Evolutionary conservation across 2,329 filamentous ascomycete species (phyloP).

Genomic region (Aaosphaeria pasadenensis): DNA sequence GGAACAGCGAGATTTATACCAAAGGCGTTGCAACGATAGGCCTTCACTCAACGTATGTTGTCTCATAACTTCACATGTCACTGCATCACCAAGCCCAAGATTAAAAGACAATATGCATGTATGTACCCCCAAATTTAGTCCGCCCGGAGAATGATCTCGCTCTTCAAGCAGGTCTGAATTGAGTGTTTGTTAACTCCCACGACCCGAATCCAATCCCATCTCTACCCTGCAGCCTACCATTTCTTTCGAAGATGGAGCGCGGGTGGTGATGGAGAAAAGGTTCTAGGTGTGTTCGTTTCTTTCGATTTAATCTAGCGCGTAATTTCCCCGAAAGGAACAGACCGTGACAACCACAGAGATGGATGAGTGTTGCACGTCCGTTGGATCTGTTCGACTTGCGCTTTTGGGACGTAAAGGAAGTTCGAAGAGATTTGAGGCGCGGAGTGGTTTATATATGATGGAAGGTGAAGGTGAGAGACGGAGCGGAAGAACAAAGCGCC

Average conservation of each 20-base stretch:
- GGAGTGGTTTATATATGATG: slow-evolving; percentile 3
- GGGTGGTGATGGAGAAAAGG: too few species aligned
- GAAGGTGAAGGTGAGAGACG: background rate
- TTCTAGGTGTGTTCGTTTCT: too few species aligned
- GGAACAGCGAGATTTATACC: too few species aligned
- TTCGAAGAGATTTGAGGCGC: slow-evolving; percentile 3
- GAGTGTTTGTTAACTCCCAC: slow-evolving; percentile 13
- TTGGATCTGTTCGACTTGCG: slow-evolving; percentile 27
- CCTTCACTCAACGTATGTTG: too few species aligned
- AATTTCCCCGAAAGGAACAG: slow-evolving; percentile 10
- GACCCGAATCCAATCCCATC: slow-evolving; percentile 1
- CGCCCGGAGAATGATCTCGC: slow-evolving; percentile 29
- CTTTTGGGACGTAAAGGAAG: slow-evolving; percentile 11
- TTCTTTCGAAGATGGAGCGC: too few species aligned
- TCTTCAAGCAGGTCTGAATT: slow-evolving; percentile 33
- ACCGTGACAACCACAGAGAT: slow-evolving; percentile 18
- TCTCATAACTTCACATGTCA: too few species aligned
- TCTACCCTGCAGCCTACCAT: background rate
- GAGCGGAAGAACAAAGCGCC: slow-evolving; percentile 2
- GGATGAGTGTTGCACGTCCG: slow-evolving; percentile 17
- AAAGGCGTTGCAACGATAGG: too few species aligned
- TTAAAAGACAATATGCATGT: too few species aligned
- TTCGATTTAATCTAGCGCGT: slow-evolving; percentile 22
- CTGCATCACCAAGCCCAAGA: too few species aligned
- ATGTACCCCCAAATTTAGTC: slow-evolving; percentile 36